Evolutionary conservation across 768 basidiomycete genomes (phyloP), one percentile per base, ranked within the genome.

Genomic region (Sutorius australiensis): DNA sequence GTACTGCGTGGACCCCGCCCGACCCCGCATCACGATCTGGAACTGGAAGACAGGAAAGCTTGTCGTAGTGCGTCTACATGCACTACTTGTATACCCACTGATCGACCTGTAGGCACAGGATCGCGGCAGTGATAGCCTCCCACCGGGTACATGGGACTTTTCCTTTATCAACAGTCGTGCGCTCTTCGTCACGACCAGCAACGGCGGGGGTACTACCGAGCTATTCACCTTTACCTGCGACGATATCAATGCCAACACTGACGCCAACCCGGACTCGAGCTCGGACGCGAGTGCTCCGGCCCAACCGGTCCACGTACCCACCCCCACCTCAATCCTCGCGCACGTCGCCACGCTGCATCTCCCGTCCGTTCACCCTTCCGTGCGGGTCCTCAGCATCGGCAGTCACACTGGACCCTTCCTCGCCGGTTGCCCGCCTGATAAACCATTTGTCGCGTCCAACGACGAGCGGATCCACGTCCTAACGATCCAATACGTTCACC

Each of bases 11-110:
- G 61, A 69, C 16, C 51, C 59, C 0, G 36, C 50, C 0, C 48
- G 45, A 19, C 63, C 74, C 10, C 64, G 57, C 10, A 68, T 70
- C 21, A 54, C 58, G n/a, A 41, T 64, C 27, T 83, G 80, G 80
- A 77, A 81, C 48, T 84, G 83, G 82, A 72, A 63, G 51, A 74
- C 68, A 0, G 79, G 77, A 0, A 55, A 61, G 11, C 11, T 13
- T 16, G 46, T 47, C 34, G 46, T 47, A 44, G 82, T 82, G 57
- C 37, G 77, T 70, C 34, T 34, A 24, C 24, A 24, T 24, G 24
- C 45, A 30, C 8, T 7, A 10, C 11, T 27, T 6, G 3, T 6
- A 14, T 12, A 14, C 5, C 9, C 3, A 41, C 6, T 2, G 5
- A 5, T 19, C 16, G 8, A 8, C 44, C 7, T 24, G 32, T 13